Percentiles rank a stretch among this genome's conserved stretches.
These are phyloP conservation scores for Ettlia oleoabundans DNA, from an alignment of 139 green algal species.

Conservation along the genomic window DNA sequence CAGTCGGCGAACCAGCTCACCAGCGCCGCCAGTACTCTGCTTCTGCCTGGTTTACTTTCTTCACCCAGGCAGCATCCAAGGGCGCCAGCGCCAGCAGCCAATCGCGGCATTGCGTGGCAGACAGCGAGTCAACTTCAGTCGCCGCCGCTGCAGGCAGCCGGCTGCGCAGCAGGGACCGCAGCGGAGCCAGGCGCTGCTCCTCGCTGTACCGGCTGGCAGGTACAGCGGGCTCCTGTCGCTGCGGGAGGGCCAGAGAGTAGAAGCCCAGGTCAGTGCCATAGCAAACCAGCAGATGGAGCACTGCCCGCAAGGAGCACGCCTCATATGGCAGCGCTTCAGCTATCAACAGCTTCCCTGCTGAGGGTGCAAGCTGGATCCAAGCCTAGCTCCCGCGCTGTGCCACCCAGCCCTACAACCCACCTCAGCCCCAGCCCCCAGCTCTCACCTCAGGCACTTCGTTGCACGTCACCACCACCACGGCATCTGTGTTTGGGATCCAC, in stretches of 20 bases:
- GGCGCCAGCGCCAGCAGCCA: constrained; percentile 76
- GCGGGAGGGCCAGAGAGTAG: neutral
- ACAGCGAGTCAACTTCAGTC: neutral
- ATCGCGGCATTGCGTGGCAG: constrained; percentile 83
- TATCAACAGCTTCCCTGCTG: no score
- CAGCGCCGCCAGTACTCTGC: constrained; percentile 84
- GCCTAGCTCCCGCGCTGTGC: neutral
- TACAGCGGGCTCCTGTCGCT: constrained; percentile 29
- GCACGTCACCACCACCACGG: constrained; percentile 77
- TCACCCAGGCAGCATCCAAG: constrained; percentile 78
- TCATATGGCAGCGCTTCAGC: no score
- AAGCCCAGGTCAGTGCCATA: neutral
- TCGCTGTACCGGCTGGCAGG: constrained; percentile 20
- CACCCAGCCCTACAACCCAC: neutral
- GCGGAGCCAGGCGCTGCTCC: constrained; percentile 43
- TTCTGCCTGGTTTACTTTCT: constrained; percentile 87
- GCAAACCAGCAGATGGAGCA: neutral
- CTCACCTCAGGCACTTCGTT: constrained; percentile 24
- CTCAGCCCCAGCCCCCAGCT: neutral
- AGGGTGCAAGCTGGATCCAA: no score
- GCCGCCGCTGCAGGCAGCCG: neutral
- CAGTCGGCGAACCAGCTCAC: no score
- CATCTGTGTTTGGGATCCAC: constrained; percentile 97
- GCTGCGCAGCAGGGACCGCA: constrained; percentile 32
- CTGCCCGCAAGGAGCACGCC: no score